Evolutionary conservation across 345 rosid genomes (phyloP), one percentile per base, ranked within the genome.

Genomic region (Murraya paniculata): DNA sequence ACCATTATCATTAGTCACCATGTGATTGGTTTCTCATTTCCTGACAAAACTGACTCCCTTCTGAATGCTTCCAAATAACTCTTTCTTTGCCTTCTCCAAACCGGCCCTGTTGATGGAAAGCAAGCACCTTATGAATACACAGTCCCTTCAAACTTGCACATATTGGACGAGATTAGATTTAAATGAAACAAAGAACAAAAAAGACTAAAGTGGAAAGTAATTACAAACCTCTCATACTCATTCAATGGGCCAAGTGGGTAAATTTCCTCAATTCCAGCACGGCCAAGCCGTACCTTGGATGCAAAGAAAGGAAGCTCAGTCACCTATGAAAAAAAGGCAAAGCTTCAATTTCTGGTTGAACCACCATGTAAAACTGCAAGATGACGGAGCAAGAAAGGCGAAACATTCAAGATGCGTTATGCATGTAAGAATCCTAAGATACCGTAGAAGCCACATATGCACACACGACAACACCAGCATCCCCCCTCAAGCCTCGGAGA

Each of bases 251-350:
- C 99, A 11, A 96, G 91, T 72, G 97, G 85, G 58, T 82, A 81
- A 59, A 96, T 88, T 86, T 92, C 95, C 58, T 92, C 97, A 21
- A 89, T 79, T 79, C 99, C 99, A 77, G 65, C 74, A 33, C 97
- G 90, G 22, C 99, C 92, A 6, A 96, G 87, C 56, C 90, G 88
- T 68, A 96, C 97, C 81, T 94, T 96, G 57, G 97, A 84, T 68
- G 99, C 97, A 7, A 96, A 96, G 91, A 89, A 96, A 19, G 99
- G 97, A 62, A 94, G 98, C 77, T 96, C 99, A 28, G 99, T 94
- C 73, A 94, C 99, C 99, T 96, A 65, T 64, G 18, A 35, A 35
- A 28, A 25, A 25, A 73, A 8, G 48, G 62, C 11, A 62, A 13
- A 2, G 21, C 21, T 5, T 62, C 19, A 75, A 36, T 36, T 53